Evolutionary conservation across 2,329 filamentous ascomycete genomes (phyloP), one percentile per base, ranked within the genome.

Genomic region (Alternaria hordeiaustralica): DNA sequence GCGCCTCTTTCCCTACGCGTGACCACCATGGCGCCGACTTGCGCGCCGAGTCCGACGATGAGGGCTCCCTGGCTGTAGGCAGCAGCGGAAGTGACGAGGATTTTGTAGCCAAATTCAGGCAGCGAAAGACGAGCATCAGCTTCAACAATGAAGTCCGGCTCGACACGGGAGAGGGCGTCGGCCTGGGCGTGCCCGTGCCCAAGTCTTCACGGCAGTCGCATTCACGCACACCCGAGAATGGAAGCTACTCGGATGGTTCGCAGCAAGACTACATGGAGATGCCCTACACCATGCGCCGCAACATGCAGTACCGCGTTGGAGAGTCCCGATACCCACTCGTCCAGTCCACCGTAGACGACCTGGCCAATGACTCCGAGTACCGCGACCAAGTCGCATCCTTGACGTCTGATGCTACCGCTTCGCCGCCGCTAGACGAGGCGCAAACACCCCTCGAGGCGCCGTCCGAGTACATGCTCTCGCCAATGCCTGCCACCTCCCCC

Each of bases 351-450:
- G 76, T 78, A 12, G 76, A 79, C 55, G 71, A 74, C 36, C 69
- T 79, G 20, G 71, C 70, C 5, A 67, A 66, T 18, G 68, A 73
- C 47, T 60, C 66, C 11, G 72, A 74, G 54, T 76, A 72, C 63
- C 69, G 63, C 45, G 78, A 80, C 49, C 76, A 79, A 47, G 77
- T 81, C 15, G 79, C 80, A 12, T 82, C 80, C 5, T 64, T 82
- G 49, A 83, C 81, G 3, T 82, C 81, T n/a, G 80, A 77, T 45
- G 72, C 79, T n/a, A 81, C 80, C 6, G 77, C 75, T 23, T 83
- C 81, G 9, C 76, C 79, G 8, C 67, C 71, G 10, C 60, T 77
- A 5, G 80, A 82, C 33, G 80, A 82, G 62, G 74, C 77, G 23
- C 74, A 71, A 13, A 82, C 81, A 3, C 80, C 80, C 3, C 69